Percentiles rank a stretch among this genome's conserved stretches.
phyloP scores from a whole-genome alignment of 2,329 filamentous ascomycete genomes.

The Eutypa lata region DNA sequence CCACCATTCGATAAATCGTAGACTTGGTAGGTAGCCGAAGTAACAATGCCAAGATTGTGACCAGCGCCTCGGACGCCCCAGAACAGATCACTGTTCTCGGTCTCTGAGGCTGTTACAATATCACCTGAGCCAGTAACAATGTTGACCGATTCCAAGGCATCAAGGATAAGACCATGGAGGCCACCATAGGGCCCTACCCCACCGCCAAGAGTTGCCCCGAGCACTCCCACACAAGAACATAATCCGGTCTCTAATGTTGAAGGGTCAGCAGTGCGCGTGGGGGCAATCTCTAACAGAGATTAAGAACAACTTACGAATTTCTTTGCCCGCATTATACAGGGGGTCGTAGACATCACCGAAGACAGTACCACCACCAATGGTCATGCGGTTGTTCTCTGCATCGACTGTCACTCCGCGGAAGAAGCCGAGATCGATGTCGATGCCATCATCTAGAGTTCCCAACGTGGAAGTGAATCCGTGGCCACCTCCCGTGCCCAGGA shows the following conservation, averaged over 20 bases:
- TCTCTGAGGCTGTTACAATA: conserved; percentile 8
- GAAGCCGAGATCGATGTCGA: conserved; percentile 26
- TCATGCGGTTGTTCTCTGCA: conserved; percentile 10
- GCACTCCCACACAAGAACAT: conserved; percentile 7
- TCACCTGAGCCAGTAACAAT: conserved; percentile 20
- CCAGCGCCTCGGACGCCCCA: conserved; percentile 22
- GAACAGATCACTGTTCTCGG: conserved; percentile 15
- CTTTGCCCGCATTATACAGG: neutral
- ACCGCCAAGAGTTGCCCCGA: conserved; percentile 16
- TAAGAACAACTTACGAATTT: conserved; percentile 9
- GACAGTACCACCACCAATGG: neutral
- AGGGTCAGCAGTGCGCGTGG: too few relatives aligned
- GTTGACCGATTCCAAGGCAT: conserved; percentile 21
- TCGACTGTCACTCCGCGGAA: conserved; percentile 21
- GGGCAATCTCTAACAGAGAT: too few relatives aligned
- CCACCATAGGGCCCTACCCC: conserved; percentile 15
- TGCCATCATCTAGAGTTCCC: conserved; percentile 18
- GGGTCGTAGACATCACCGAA: conserved; percentile 1
- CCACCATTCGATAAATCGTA: neutral
- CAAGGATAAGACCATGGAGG: conserved; percentile 15
- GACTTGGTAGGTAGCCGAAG: neutral
- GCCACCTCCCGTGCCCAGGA: conserved; percentile 28
- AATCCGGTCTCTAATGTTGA: conserved; percentile 4
- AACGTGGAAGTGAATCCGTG: conserved; percentile 28
- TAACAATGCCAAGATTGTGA: conserved; percentile 20